Conservation (phyloP, 805 yeast genomes). For the Metschnikowia anglica region DNA sequence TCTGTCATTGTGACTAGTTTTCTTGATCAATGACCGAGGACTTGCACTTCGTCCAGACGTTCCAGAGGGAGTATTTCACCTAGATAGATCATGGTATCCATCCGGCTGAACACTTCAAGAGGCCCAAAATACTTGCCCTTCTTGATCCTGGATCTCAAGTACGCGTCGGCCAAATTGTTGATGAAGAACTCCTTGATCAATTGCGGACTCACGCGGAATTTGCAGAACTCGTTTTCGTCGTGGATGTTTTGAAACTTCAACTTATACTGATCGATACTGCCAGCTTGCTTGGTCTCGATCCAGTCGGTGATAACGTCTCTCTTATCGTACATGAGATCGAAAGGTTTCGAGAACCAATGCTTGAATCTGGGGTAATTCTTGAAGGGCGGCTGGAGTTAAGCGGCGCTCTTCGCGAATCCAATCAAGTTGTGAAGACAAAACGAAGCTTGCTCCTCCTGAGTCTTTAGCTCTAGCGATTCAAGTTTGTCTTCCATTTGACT, state of each 20-base stretch:
- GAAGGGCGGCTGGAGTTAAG: conserved; percentile 10
- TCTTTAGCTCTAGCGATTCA: conserved; percentile 1
- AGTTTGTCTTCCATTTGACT: conserved; percentile 3
- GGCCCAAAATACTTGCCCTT: conserved; percentile 8
- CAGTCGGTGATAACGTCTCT: conserved; percentile 8
- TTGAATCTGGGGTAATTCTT: conserved; percentile 10
- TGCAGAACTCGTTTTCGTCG: conserved; percentile 11
- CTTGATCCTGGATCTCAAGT: conserved; percentile 1
- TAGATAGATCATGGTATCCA: conserved; percentile 4
- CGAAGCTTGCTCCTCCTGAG: conserved; percentile 10
- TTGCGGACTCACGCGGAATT: conserved; percentile 11
- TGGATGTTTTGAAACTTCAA: conserved; percentile 6
- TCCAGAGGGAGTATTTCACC: background rate
- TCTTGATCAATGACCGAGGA: no score
- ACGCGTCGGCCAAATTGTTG: conserved; percentile 7
- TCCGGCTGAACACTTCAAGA: conserved; percentile 7
- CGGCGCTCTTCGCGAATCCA: conserved; percentile 6
- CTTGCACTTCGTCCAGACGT: no score
- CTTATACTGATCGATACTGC: conserved; percentile 6
- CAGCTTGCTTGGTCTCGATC: conserved; percentile 5
- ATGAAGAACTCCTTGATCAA: conserved; percentile 12
- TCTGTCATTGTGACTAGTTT: background rate
- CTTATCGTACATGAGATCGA: conserved; percentile 5
- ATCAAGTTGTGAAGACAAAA: conserved; percentile 9
- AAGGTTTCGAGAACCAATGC: conserved; percentile 6